Evolutionary conservation across 2,329 filamentous ascomycete species (phyloP), one percentile per base, ranked within the genome.

Genomic region (Ceratocystis cubensis): DNA sequence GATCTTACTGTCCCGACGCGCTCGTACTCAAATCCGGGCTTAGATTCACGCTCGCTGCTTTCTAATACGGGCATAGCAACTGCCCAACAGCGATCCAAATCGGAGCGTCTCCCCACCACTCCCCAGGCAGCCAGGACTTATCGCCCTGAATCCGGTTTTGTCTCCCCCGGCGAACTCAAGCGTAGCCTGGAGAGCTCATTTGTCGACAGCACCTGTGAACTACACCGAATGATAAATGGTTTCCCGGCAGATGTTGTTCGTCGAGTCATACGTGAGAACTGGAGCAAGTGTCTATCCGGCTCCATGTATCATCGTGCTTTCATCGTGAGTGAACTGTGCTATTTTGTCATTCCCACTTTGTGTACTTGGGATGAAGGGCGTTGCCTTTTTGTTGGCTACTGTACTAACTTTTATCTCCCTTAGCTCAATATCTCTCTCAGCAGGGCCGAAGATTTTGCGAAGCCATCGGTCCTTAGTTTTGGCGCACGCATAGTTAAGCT

Each of bases 301-400:
- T 77, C 76, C 20, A 75, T 77, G 17, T 81, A 79, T 61, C 79
- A 81, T 69, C 74, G 76, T 41, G 75, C 76, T 0, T 81, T 81
- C 66, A 64, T 81, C 65, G 79, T 81, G 71, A 73, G 78, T 8
- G 17, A 41, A 17, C n/a, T 7, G 53, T 41, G 4, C 37, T 15
- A 1, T 41, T 41, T 41, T 13, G 37, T 4, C 37, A 41, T 41
- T 4, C 10, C 37, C 3, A 41, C 37, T 41, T 15, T 41, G 37
- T 4, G 37, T 13, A 41, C 13, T 15, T 41, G 10, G 3, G 37
- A 41, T 41, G 4, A 15, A 41, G 37, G 37, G 13, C 37, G 37
- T 15, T 41, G 37, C 37, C 37, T 13, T 41, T 15, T 1, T 41
- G 10, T 13, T 41, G 37, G 37, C 37, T 41, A 15, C 10, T 17